phyloP scores from a whole-genome alignment of 768 basidiomycete species.

The Holtermanniella nyarrowii region DNA sequence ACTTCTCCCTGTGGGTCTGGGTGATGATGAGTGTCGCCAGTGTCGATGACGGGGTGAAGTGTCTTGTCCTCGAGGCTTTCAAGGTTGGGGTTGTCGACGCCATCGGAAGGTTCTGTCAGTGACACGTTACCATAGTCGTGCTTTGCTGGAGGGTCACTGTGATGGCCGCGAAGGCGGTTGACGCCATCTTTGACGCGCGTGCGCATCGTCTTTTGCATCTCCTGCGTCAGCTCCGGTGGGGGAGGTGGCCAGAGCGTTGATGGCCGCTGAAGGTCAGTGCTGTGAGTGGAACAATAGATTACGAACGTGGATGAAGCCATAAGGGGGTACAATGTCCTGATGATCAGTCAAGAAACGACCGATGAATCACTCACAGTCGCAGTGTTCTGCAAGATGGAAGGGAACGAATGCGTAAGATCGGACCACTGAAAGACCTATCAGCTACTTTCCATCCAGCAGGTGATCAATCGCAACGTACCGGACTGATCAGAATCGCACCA shows the following conservation, averaged over 20 bases:
- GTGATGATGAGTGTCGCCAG: slow-evolving; percentile 18
- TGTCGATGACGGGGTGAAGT: slow-evolving; percentile 23
- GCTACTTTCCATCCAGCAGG: neutral
- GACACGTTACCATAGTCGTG: neutral
- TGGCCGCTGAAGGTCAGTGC: slow-evolving; percentile 27
- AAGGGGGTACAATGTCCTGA: slow-evolving; percentile 56
- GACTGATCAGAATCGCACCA: slow-evolving; percentile 79
- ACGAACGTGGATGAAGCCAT: slow-evolving; percentile 42
- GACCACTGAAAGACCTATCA: slow-evolving; percentile 27
- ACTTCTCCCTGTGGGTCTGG: slow-evolving; percentile 25
- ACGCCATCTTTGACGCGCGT: slow-evolving; percentile 29
- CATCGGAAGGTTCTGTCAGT: neutral
- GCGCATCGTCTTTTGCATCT: slow-evolving; percentile 29
- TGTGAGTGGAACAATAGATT: neutral
- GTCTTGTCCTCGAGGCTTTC: slow-evolving; percentile 5
- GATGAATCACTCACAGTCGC: slow-evolving; percentile 51
- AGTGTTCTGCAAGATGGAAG: slow-evolving; percentile 74
- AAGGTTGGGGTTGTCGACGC: neutral
- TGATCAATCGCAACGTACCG: slow-evolving; percentile 54
- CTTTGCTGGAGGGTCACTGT: neutral
- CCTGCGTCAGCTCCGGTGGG: slow-evolving; percentile 34
- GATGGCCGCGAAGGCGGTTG: slow-evolving; percentile 4
- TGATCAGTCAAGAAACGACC: neutral
- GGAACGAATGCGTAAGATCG: slow-evolving; percentile 90
- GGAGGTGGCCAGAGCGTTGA: slow-evolving; percentile 43